Base-by-base conservation (phyloP, 176 grass and related monocot genomes). In the Cenchrus americanus region DNA sequence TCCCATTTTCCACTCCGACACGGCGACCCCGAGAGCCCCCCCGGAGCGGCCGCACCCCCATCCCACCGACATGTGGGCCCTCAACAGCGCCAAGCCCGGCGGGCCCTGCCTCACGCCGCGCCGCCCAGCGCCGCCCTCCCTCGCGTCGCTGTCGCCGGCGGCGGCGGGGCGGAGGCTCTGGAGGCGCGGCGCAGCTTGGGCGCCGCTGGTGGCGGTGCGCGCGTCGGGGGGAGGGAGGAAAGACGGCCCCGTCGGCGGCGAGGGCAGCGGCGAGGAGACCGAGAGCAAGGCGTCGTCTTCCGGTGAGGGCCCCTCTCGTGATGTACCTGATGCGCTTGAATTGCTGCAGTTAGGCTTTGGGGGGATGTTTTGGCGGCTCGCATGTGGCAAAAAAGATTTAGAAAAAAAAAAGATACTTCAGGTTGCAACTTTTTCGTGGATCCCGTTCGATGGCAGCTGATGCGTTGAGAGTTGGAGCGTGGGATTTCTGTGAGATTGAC, bases 81-180 rank as follows among this genome's bases (percentile, higher is more conserved):
- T 97, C 86, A 92, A 80, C 88, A 92, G 83, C 62, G 49, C 76
- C 42, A 97, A 90, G 90, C 67, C 77, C 23, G 85, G 77, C 10
- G 86, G 89, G 22, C 68, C 86, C 54, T 88, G 73, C n/a, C 74
- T 88, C 66, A 85, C 84, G 43, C 83, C 80, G 71, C 63, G 82
- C 8, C 67, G 66, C 54, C 72, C 80, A 19, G 55, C 43, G 78
- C 73, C 78, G 23, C 71, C 41, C 7, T 71, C 63, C 40, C 21
- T 65, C 51, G 24, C 73, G 11, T 41, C 75, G 57, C 5, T 63
- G 48, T 53, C 48, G 55, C 55, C 48, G 48, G 47, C 71, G 58
- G 84, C 75, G 79, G 75, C 67, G 47, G 78, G 81, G 76, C 37
- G 61, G 80, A 84, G 80, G 53, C 8, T 62, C 69, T 66, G 66